Base-by-base conservation (phyloP, 352 stramenopile genomes). In the Phytophthora idaei region DNA sequence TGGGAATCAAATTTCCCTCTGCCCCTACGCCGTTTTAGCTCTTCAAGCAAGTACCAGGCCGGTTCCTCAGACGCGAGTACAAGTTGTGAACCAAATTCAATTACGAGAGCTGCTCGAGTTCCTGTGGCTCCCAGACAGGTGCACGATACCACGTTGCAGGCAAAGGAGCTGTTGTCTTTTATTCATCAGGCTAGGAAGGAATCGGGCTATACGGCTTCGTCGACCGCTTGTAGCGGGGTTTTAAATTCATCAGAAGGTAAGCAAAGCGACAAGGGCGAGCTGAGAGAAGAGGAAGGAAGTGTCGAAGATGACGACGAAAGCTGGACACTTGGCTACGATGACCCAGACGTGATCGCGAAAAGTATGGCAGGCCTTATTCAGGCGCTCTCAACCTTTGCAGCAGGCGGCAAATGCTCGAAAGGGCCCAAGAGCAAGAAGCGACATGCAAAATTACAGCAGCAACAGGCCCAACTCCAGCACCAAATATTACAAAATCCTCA, bases 361-460 rank as follows among this genome's bases (percentile, higher is more conserved):
- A 73, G 53, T 21, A 73, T 69, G 66, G 54, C 66, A 31, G 60
- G 54, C 1, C 66, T 73, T 34, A 73, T 73, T 25, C 60, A 73
- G 21, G 44, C 66, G 3, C 42, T 73, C n/a, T 69, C 66, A 37
- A 69, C 60, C 5, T 73, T 73, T 42, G 65, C 64, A 7, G 50
- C 48, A 8, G 46, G 34, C 29, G 45, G 41, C 0, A 73, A 64
- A 37, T 8, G 36, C 11, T 31, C 10, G 10, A 69, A 60, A 47
- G 7, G 9, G 10, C 21, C 39, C 8, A 66, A 65, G 25, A 11
- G n/a, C 8, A 61, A 52, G 47, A 65, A 57, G 49, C 48, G 58
- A 25, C 57, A 52, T 44, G 21, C 64, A 14, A 67, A 63, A 14
- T 32, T 51, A 21, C 44, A 49, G 27, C 36, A 46, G 15, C 15